These are phyloP conservation scores for Dendrocalamus sinicus DNA, from an alignment of 176 grass and related monocot genomes.

Conservation along the genomic window DNA sequence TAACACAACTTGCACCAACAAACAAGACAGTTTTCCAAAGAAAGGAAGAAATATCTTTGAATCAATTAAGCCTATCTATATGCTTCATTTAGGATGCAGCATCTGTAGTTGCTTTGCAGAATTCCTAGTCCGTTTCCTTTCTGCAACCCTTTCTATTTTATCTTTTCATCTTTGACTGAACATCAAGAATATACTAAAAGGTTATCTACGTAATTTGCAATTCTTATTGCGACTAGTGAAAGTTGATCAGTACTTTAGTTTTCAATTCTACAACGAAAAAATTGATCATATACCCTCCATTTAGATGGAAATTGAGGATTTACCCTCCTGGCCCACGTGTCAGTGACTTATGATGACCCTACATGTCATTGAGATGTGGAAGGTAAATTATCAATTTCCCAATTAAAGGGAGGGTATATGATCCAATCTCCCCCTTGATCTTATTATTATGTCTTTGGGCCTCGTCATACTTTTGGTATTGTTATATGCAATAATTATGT, in stretches of 20 bases:
- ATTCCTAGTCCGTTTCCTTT: background rate
- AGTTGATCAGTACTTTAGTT: background rate
- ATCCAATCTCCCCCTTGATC: no score
- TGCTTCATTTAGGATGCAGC: background rate
- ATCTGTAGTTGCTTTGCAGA: background rate
- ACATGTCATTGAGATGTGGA: no score
- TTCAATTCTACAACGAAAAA: slow-evolving; percentile 6
- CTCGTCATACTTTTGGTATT: background rate
- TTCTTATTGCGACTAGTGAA: background rate
- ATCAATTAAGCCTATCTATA: background rate
- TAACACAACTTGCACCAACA: background rate
- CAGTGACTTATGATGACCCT: no score
- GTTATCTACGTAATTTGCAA: background rate
- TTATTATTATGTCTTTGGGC: background rate
- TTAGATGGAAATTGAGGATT: no score
- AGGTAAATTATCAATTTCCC: no score
- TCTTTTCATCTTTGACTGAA: background rate
- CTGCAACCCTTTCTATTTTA: background rate
- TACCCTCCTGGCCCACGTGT: no score
- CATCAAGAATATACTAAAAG: background rate
- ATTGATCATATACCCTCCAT: no score
- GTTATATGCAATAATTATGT: background rate
- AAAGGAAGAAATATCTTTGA: background rate
- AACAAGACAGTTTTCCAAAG: background rate
- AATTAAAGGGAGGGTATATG: no score